A percentile compares a stretch with the other conserved stretches of the same genome.
Conservation (phyloP, 371 early-diverging fungal genomes). For the Apophysomyces trapeziformis region DNA sequence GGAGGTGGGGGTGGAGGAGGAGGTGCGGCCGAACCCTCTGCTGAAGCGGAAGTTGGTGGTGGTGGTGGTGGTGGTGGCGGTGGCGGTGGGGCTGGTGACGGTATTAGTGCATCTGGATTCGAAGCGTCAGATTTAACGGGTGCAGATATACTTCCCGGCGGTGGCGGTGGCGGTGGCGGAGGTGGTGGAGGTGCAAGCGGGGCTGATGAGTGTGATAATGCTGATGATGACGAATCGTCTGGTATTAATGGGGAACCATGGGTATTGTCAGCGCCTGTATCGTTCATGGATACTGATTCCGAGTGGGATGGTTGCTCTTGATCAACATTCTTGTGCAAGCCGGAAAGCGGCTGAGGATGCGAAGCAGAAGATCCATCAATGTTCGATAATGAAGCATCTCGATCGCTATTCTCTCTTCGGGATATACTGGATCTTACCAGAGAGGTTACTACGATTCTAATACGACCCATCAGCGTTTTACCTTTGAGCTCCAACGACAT, state of each 20-base stretch:
- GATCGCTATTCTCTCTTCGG: too few species aligned
- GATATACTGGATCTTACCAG: too few species aligned
- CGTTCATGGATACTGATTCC: not conserved
- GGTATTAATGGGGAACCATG: constrained; percentile 10
- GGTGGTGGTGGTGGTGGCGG: constrained; percentile 37
- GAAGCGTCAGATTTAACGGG: not conserved
- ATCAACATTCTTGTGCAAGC: not conserved
- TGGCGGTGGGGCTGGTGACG: constrained; percentile 26
- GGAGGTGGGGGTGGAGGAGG: constrained; percentile 24
- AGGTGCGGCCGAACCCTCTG: constrained; percentile 14
- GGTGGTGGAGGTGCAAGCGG: constrained; percentile 10
- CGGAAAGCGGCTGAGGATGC: not conserved
- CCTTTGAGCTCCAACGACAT: not conserved
- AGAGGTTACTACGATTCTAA: not conserved
- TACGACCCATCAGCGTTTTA: not conserved
- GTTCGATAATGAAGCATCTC: too few species aligned
- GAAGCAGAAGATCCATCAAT: too few species aligned
- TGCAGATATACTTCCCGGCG: constrained; percentile 15
- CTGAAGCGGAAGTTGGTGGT: constrained; percentile 11
- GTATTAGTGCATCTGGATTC: constrained; percentile 4
- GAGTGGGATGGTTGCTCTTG: not conserved
- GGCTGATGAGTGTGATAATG: constrained; percentile 9
- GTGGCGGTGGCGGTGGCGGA: constrained; percentile 22
- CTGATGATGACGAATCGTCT: constrained; percentile 11
- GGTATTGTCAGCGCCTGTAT: not conserved